Base-by-base conservation (phyloP, 1,139 yeast genomes). In the Candida sanyaensis region DNA sequence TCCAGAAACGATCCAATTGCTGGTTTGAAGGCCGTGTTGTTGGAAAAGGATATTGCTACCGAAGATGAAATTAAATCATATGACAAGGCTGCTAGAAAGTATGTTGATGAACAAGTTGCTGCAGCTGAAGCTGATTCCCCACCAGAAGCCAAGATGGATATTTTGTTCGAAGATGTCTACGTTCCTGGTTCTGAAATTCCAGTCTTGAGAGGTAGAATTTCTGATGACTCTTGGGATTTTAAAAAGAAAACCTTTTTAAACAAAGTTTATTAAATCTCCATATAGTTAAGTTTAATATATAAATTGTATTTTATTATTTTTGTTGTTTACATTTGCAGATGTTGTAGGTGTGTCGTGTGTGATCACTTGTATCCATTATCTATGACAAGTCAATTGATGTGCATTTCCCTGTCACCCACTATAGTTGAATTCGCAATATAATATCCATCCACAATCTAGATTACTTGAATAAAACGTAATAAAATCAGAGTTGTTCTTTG, bases 1-100 rank as follows among this genome's bases (percentile, higher is more conserved):
- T 90, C 97, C 43, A 87, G 92, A 79, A 91, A 88, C 70, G 99
- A 93, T 72, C 97, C 98, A 62, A 91, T 93, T 72, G 93, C 97
- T 51, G 98, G 98, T 58, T 84, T 93, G 68, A 92, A 92, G 83
- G 84, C 85, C 64, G 87, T 84, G 53, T 78, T 93, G 62, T 72
- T 92, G 63, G 97, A 91, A 59, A 79, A 84, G 69, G 83, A 80
- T 52, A 83, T 93, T 61, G 96, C 97, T 54, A 79, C 95, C 55
- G 99, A 93, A 78, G 96, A 86, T 50, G 98, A 93, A 79, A 82
- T 93, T 71, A 90, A 91, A 81, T 71, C 89, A 52, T 87, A 89
- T 66, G 99, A 93, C 77, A 93, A 93, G 80, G 91, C 88, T 58
- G 97, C 96, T 53, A 91, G 99, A 80, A 83, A 89, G 62, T 88